A percentile compares a stretch with the other conserved stretches of the same genome.
Evolutionary conservation across 2,329 filamentous ascomycete species (phyloP).

Genomic region (Aspergillus puulaauensis): DNA sequence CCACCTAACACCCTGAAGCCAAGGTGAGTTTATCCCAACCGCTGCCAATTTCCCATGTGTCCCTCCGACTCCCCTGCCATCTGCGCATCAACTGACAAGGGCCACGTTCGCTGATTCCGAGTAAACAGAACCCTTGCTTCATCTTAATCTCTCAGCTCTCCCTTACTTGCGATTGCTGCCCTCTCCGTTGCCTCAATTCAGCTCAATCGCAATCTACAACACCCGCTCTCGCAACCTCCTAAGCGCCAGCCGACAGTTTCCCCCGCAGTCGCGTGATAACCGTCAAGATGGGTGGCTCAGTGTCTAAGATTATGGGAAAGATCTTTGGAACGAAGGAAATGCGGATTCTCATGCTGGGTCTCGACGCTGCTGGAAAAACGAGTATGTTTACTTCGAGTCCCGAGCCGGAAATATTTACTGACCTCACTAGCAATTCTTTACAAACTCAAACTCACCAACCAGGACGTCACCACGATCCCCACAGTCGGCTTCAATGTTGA

Average conservation of each 20-base stretch:
- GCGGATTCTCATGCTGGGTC: conserved; percentile 95
- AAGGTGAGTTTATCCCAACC: conserved; percentile 15
- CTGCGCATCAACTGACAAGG: conserved; percentile 11
- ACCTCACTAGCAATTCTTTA: conserved; percentile 72
- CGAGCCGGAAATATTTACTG: conserved; percentile 1
- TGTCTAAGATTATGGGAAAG: conserved; percentile 97
- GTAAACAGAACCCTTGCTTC: not conserved
- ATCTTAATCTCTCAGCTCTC: not conserved
- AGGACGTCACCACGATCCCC: conserved; percentile 97
- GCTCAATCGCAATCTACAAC: not conserved
- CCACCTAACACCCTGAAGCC: not conserved
- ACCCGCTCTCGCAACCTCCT: not conserved
- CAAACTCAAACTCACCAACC: conserved; percentile 90
- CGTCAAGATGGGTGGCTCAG: conserved; percentile 78
- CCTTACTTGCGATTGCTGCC: not conserved
- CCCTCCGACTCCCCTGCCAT: conserved; percentile 8
- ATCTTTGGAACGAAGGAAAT: conserved; percentile 99
- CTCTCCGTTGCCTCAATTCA: not conserved
- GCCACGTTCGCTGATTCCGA: conserved; percentile 13
- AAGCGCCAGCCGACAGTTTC: conserved; percentile 2
- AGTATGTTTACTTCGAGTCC: conserved; percentile 46
- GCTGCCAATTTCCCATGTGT: conserved; percentile 1
- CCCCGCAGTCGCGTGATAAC: conserved; percentile 15
- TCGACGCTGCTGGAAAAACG: conserved; percentile 98
- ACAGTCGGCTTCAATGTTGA: conserved; percentile 99